Percentiles rank a stretch among this genome's conserved stretches.
Conservation (phyloP, 2,329 filamentous ascomycete genomes). For the Fusarium keratoplasticum region DNA sequence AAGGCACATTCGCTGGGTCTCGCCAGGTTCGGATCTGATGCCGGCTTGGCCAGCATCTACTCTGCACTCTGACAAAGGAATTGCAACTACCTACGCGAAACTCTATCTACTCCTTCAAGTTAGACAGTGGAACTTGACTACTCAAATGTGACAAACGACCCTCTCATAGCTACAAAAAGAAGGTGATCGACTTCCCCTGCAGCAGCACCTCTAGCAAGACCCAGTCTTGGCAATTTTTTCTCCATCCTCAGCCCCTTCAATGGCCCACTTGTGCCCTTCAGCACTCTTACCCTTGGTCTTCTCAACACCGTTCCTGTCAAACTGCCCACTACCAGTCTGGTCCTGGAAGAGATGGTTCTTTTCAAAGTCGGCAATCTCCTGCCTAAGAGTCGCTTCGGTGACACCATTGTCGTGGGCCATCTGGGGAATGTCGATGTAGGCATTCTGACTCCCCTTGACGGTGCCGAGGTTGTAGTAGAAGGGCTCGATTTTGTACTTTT, state of each 20-base stretch:
- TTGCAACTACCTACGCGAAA: neutral
- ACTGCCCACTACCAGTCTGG: neutral
- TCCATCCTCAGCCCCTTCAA: neutral
- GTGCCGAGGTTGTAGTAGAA: neutral
- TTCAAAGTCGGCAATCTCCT: neutral
- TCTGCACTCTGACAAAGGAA: neutral
- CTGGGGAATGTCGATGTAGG: neutral
- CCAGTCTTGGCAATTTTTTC: neutral
- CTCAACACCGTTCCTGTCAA: neutral
- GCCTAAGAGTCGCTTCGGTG: neutral
- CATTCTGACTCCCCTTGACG: neutral
- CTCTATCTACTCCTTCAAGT: neutral
- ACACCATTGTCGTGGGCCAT: neutral
- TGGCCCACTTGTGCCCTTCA: neutral
- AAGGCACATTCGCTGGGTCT: neutral
- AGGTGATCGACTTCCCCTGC: neutral
- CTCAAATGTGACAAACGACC: neutral
- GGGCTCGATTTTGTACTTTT: neutral
- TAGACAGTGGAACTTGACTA: neutral
- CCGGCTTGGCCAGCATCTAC: neutral
- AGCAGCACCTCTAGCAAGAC: neutral
- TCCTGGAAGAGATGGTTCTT: neutral
- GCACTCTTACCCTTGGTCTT: neutral
- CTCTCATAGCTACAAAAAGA: neutral
- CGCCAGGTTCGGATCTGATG: neutral